These are phyloP conservation scores for Cichorium intybus DNA, from an alignment of 140 eudicot species.

Conservation along the genomic window DNA sequence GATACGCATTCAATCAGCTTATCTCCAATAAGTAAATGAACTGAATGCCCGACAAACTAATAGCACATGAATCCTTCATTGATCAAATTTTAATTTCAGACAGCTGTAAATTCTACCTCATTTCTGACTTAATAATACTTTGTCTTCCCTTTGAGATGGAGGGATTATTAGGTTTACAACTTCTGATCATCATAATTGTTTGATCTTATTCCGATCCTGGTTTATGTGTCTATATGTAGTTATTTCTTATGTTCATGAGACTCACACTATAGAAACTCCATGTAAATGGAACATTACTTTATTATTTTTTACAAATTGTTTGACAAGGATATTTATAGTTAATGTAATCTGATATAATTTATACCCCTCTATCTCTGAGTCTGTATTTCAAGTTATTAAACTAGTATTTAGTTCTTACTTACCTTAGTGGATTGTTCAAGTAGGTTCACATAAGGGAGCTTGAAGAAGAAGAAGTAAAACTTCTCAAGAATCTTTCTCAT, in stretches of 20 bases:
- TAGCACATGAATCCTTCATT: too few species aligned
- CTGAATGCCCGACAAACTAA: too few species aligned
- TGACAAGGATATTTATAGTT: background rate
- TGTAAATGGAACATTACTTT: background rate
- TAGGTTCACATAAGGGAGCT: conserved; percentile 73
- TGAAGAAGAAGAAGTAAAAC: conserved; percentile 85
- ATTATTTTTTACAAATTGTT: background rate
- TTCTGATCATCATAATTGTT: conserved; percentile 7
- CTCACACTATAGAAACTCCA: too few species aligned
- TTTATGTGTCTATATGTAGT: background rate
- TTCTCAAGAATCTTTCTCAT: too few species aligned
- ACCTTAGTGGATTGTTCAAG: conserved; percentile 22
- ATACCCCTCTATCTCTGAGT: background rate
- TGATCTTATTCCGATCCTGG: conserved; percentile 5
- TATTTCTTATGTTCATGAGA: too few species aligned
- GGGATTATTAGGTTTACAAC: conserved; percentile 6
- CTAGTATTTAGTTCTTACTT: background rate
- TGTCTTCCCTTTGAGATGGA: background rate
- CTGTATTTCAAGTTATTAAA: conserved; percentile 7
- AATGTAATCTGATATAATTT: background rate
- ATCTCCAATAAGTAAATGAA: too few species aligned
- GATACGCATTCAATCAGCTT: too few species aligned
- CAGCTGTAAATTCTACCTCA: too few species aligned
- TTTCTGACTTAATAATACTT: too few species aligned
- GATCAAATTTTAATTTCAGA: too few species aligned